Conservation (phyloP, 495 filamentous ascomycete species). For the Mycothermus thermophilus region DNA sequence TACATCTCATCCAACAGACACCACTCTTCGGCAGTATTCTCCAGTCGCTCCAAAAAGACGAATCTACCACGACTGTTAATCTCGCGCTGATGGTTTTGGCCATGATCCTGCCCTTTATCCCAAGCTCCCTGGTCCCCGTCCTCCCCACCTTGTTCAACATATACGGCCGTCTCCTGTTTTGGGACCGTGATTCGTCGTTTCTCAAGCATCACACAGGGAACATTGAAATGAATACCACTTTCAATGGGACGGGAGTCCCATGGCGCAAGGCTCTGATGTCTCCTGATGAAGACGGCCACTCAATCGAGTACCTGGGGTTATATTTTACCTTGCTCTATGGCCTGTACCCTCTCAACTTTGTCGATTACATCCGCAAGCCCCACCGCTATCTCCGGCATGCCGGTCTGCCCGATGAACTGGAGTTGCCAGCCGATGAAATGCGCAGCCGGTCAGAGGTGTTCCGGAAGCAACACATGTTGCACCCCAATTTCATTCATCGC, state of each 20-base stretch:
- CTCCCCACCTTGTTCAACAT: conserved; percentile 60
- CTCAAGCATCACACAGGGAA: conserved; percentile 16
- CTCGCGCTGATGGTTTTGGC: conserved; percentile 51
- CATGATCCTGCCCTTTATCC: conserved; percentile 66
- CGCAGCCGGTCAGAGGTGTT: conserved; percentile 52
- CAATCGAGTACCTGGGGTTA: conserved; percentile 55
- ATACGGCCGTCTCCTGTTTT: conserved; percentile 59
- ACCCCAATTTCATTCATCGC: conserved; percentile 58
- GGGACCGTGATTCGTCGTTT: conserved; percentile 41
- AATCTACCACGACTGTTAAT: conserved; percentile 52
- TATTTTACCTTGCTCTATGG: conserved; percentile 72
- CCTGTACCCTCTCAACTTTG: conserved; percentile 66
- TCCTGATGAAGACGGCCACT: conserved; percentile 41
- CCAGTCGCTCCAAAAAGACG: conserved; percentile 55
- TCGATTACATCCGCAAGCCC: conserved; percentile 63
- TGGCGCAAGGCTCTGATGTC: conserved; percentile 50
- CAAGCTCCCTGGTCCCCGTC: conserved; percentile 45
- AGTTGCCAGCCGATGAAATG: conserved; percentile 58
- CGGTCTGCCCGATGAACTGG: conserved; percentile 50
- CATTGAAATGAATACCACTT: conserved; percentile 21
- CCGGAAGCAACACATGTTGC: conserved; percentile 50
- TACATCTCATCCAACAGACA: conserved; percentile 53
- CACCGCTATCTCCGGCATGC: conserved; percentile 53
- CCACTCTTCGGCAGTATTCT: conserved; percentile 51
- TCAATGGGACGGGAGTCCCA: conserved; percentile 8